phyloP scores from a whole-genome alignment of 2,329 filamentous ascomycete species.

The Diaporthe australafricana region DNA sequence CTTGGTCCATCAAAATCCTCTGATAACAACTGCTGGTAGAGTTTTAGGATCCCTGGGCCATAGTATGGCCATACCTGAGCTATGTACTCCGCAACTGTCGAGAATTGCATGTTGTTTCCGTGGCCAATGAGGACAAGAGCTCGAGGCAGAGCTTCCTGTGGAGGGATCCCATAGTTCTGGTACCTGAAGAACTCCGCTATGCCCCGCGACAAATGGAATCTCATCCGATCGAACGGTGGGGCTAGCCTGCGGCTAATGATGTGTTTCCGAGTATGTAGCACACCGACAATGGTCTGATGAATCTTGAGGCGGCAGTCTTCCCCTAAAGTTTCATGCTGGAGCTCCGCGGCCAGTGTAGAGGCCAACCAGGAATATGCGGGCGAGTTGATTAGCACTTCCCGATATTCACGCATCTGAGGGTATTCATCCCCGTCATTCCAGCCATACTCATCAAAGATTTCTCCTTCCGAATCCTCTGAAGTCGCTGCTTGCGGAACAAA shows the following conservation, averaged over 20 bases:
- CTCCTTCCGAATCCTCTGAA: neutral
- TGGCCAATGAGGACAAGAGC: constrained; percentile 1
- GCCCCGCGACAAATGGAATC: constrained; percentile 1
- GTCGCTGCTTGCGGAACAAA: neutral
- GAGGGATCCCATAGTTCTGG: neutral
- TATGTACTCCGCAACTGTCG: neutral
- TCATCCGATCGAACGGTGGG: neutral
- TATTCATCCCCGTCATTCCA: neutral
- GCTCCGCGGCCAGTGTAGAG: neutral
- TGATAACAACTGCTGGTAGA: too few relatives aligned
- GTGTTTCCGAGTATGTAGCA: neutral
- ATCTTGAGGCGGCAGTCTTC: neutral
- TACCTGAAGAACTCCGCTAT: neutral
- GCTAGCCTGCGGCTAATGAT: neutral
- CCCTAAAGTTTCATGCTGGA: neutral
- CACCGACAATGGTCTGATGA: neutral
- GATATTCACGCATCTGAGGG: constrained; percentile 5
- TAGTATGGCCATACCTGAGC: constrained; percentile 13
- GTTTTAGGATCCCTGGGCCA: neutral
- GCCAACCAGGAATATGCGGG: constrained; percentile 16
- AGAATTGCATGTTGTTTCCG: constrained; percentile 3
- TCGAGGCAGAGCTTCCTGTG: constrained; percentile 3
- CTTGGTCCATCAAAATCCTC: too few relatives aligned
- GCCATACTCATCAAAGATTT: neutral
- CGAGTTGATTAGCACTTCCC: neutral